Evolutionary conservation across 805 yeast species (phyloP), one percentile per base, ranked within the genome.

Genomic region (Komagataella mondaviorum): DNA sequence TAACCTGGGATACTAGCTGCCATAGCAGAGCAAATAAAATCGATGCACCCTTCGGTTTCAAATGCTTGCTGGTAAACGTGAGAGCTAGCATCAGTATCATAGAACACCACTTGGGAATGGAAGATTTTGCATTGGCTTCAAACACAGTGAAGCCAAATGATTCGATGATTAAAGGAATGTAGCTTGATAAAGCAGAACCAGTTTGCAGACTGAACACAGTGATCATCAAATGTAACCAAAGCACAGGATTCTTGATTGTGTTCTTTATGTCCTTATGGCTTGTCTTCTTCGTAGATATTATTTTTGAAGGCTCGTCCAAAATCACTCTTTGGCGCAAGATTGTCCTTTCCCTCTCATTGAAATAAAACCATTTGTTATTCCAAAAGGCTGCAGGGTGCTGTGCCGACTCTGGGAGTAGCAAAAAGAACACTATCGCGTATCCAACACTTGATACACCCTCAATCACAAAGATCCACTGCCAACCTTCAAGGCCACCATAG

Each of bases 391-490:
- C 39, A 63, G 53, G 2, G 67, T 30, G 39, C 39, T 30, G 39
- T 30, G 39, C 14, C 2, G 39, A 30, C 39, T 30, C 39, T 30
- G 39, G 39, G 14, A 71, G 53, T 47, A 63, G 55, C 48, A 66
- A 57, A 49, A 62, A 63, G 4, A 67, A 60, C 17, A 62, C 24
- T 18, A 63, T 52, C 1, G 68, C 67, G 50, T 65, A 63, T 5
- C 63, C 64, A 49, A 71, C 55, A 8, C 77, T 71, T 22, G 69
- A 55, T 6, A 64, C 51, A 3, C 77, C 78, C 55, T 78, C 82
- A 48, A 78, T 66, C 46, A 76, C 64, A 57, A 70, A 77, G 44
- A 77, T 63, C 75, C 78, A 77, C 49, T 77, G 62, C 78, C 79
- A 75, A 17, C 76, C 76, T 23, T 23, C 49, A 47, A 45, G 39